Evolutionary conservation across 345 rosid species (phyloP).

Genomic region (Moringa oleifera): DNA sequence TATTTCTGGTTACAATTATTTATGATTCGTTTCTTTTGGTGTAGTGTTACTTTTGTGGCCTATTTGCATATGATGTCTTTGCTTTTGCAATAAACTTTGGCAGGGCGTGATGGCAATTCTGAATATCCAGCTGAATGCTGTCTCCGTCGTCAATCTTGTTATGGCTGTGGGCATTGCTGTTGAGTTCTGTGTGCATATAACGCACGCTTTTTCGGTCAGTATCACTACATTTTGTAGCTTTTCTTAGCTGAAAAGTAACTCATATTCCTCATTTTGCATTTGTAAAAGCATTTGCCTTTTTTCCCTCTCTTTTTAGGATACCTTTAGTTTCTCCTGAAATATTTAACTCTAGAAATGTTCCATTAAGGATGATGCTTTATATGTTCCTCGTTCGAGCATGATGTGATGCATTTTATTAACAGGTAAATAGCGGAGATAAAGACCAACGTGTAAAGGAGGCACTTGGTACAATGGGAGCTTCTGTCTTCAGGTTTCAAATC

Average conservation of each 20-base stretch:
- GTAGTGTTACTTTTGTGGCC: neutral
- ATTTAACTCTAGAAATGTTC: no score
- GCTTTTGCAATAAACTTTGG: constrained; percentile 25
- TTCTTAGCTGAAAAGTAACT: neutral
- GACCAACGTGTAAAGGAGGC: constrained; percentile 84
- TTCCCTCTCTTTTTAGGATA: no score
- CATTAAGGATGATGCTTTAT: neutral
- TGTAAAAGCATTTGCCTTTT: no score
- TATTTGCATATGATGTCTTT: neutral
- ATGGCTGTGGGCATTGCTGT: constrained; percentile 96
- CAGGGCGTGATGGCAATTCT: constrained; percentile 97
- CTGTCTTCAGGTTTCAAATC: constrained; percentile 77
- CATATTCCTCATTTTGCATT: no score
- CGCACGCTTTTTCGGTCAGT: constrained; percentile 87
- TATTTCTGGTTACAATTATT: constrained; percentile 20
- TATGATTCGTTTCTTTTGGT: neutral
- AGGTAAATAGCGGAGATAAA: constrained; percentile 73
- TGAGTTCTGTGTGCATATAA: constrained; percentile 94
- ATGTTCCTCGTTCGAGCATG: neutral
- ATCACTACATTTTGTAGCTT: constrained; percentile 8
- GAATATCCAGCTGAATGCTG: constrained; percentile 85
- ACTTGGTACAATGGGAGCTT: constrained; percentile 90
- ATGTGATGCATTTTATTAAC: constrained; percentile 3
- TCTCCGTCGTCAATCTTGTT: constrained; percentile 91
- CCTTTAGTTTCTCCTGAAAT: no score